phyloP scores from a whole-genome alignment of 2,329 filamentous ascomycete species.

The Aspergillus eucalypticola region DNA sequence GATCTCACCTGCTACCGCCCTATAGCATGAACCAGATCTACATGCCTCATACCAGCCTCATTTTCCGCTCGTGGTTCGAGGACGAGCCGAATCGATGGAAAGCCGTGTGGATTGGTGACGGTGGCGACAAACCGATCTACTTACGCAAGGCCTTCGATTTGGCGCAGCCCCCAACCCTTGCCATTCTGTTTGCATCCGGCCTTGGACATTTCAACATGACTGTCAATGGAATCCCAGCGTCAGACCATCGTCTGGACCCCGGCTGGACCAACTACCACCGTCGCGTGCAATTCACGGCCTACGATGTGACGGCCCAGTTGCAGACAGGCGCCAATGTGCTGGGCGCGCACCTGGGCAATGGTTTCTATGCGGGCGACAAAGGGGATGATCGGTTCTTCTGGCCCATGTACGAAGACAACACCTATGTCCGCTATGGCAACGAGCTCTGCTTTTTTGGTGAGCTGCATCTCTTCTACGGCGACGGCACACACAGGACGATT shows the following conservation, averaged over 20 bases:
- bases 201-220: constrained; percentile 28
- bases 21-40: constrained; percentile 32
- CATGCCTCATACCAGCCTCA: constrained; percentile 27
- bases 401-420: constrained; percentile 31
- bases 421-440: constrained; percentile 28
- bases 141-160: constrained; percentile 22
- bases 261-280: constrained; percentile 30
- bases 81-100: constrained; percentile 27
- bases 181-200: constrained; percentile 25
- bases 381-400: constrained; percentile 29
- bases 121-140: constrained; percentile 28
- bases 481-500: constrained; percentile 19
- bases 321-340: constrained; percentile 36
- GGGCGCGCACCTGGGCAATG: constrained; percentile 46
- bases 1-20: constrained; percentile 23
- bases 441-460: constrained; percentile 30
- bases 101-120: constrained; percentile 29
- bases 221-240: constrained; percentile 22
- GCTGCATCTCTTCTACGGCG: constrained; percentile 24
- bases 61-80: constrained; percentile 29
- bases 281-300: constrained; percentile 43
- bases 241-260: constrained; percentile 26
- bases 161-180: constrained; percentile 11
- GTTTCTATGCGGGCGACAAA: constrained; percentile 47
- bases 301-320: constrained; percentile 44